phyloP scores from a whole-genome alignment of 1,139 yeast genomes.

The Hyphopichia pseudoburtonii region DNA sequence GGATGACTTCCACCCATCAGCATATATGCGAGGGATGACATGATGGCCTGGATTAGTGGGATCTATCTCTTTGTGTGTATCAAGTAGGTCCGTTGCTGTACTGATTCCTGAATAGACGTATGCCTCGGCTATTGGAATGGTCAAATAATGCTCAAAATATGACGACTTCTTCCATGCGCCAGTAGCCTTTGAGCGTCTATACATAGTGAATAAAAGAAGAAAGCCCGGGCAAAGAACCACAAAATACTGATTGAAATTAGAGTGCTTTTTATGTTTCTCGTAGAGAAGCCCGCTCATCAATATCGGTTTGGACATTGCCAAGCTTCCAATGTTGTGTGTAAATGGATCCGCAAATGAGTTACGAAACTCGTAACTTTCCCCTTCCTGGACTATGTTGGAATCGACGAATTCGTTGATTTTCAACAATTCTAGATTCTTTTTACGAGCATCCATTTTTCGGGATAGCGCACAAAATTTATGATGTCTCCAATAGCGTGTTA shows the following conservation, averaged over 20 bases:
- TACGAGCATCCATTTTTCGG: conserved; percentile 36
- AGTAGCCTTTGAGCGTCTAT: conserved; percentile 41
- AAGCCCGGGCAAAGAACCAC: conserved; percentile 73
- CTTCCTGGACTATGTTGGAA: conserved; percentile 50
- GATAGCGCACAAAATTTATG: conserved; percentile 44
- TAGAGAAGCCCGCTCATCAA: conserved; percentile 63
- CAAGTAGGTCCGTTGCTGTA: conserved; percentile 57
- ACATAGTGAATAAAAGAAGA: conserved; percentile 50
- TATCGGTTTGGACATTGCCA: conserved; percentile 61
- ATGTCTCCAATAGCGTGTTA: conserved; percentile 60
- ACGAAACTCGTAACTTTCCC: conserved; percentile 54
- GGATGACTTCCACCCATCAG: conserved; percentile 81
- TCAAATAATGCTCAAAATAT: conserved; percentile 48
- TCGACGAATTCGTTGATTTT: conserved; percentile 60
- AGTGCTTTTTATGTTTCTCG: conserved; percentile 67
- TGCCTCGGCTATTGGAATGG: conserved; percentile 64
- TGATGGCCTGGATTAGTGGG: conserved; percentile 53
- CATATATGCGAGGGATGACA: conserved; percentile 66
- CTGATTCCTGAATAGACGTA: conserved; percentile 74
- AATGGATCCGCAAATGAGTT: conserved; percentile 55
- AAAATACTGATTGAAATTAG: conserved; percentile 59
- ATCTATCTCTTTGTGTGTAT: conserved; percentile 46
- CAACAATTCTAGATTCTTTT: conserved; percentile 46
- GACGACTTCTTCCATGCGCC: conserved; percentile 48
- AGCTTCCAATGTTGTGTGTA: conserved; percentile 54